Conservation (phyloP, 1,284 basidiomycete genomes). For the Laetiporus sulphureus region DNA sequence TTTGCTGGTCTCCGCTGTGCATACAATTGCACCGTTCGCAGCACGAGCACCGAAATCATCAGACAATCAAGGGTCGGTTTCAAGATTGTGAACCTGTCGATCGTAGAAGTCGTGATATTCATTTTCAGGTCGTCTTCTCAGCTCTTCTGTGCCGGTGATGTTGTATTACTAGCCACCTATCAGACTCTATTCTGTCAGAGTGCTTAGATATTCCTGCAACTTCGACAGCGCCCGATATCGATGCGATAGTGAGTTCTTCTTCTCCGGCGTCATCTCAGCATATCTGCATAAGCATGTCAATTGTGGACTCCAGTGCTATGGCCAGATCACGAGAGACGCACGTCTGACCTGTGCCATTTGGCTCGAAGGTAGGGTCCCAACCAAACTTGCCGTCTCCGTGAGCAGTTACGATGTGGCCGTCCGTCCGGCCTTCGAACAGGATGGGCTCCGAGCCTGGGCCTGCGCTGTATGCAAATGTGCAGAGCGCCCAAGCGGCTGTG, state of each 20-base stretch:
- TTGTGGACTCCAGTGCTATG: conserved; percentile 35
- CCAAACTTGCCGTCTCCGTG: conserved; percentile 75
- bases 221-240: conserved; percentile 84
- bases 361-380: conserved; percentile 92
- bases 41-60: not conserved
- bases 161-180: too few species aligned
- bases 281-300: conserved; percentile 46
- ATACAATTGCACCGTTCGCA: conserved; percentile 17
- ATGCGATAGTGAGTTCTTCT: conserved; percentile 90
- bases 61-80: not conserved
- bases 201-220: conserved; percentile 61
- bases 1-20: conserved; percentile 20
- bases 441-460: conserved; percentile 77
- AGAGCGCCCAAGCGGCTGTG: conserved; percentile 82
- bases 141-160: too few species aligned
- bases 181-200: conserved; percentile 10
- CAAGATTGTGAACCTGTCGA: conserved; percentile 6
- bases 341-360: conserved; percentile 71
- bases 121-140: too few species aligned
- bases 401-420: conserved; percentile 83
- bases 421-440: conserved; percentile 87
- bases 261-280: conserved; percentile 85
- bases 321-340: conserved; percentile 31
- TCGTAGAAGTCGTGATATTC: too few species aligned
- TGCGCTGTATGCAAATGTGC: conserved; percentile 92